Percentiles rank a stretch among this genome's conserved stretches.
These are phyloP conservation scores for Gossypium mustelinum DNA, from an alignment of 345 rosid genomes.

Conservation along the genomic window DNA sequence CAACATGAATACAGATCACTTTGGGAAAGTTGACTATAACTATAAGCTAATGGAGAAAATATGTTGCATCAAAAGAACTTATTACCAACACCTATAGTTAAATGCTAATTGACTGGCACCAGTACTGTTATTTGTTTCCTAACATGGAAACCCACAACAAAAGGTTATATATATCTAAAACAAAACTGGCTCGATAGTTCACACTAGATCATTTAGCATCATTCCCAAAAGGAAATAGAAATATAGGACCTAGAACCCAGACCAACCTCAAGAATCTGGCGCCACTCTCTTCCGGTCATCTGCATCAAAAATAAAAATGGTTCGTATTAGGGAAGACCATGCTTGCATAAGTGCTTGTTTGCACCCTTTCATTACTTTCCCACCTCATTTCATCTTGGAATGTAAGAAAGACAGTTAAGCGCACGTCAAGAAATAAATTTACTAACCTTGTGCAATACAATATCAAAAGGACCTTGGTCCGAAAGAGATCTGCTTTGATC, in stretches of 20 bases:
- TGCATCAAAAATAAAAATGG: constrained; percentile 25
- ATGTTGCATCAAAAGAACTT: background rate
- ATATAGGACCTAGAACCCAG: background rate
- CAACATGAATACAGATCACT: background rate
- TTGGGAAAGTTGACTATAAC: background rate
- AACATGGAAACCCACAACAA: background rate
- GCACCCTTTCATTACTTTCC: background rate
- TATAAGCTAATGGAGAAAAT: background rate
- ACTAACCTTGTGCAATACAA: constrained; percentile 74
- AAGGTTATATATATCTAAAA: background rate
- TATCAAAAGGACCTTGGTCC: constrained; percentile 81
- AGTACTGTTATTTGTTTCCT: constrained; percentile 19
- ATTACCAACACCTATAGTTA: background rate
- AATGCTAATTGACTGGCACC: background rate
- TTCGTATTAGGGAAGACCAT: background rate
- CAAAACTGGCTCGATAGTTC: background rate
- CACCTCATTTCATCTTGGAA: background rate
- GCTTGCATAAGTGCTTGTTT: background rate
- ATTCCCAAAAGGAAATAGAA: background rate
- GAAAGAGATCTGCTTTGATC: constrained; percentile 64
- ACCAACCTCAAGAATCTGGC: constrained; percentile 73
- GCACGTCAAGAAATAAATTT: background rate
- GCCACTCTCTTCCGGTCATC: constrained; percentile 70
- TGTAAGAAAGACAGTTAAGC: background rate
- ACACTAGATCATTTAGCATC: constrained; percentile 1